Evolutionary conservation across 179 eudicot genomes (phyloP).

Genomic region (Camellia oleifera): DNA sequence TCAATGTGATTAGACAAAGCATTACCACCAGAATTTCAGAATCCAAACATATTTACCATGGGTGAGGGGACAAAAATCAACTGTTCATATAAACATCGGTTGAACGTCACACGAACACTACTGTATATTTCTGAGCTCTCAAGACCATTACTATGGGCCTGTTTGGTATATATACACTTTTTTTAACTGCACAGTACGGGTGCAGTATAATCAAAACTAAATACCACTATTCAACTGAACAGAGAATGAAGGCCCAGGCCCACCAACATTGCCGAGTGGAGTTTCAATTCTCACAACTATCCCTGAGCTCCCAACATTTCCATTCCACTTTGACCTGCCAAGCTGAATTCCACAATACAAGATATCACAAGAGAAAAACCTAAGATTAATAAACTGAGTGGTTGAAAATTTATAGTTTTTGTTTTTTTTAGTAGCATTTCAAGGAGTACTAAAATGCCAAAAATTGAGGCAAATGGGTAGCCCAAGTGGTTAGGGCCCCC

Average conservation of each 20-base stretch:
- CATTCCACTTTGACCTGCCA: constrained; percentile 98
- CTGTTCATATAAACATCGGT: background rate
- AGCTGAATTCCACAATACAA: constrained; percentile 38
- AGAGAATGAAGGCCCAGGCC: constrained; percentile 55
- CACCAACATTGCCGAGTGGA: constrained; percentile 61
- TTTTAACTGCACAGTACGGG: constrained; percentile 16
- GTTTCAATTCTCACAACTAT: constrained; percentile 72
- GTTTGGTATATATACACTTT: constrained; percentile 23
- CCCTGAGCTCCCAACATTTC: constrained; percentile 80
- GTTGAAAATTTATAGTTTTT: background rate
- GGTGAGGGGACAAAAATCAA: background rate
- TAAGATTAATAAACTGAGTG: background rate
- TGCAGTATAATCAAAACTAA: constrained; percentile 51
- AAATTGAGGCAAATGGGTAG: no score
- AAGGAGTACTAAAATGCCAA: no score
- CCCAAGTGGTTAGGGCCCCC: no score
- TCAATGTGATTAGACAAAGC: no score
- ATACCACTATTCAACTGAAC: constrained; percentile 86
- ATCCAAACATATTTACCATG: background rate
- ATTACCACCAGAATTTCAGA: background rate
- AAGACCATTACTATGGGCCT: constrained; percentile 8
- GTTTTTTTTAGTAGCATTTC: no score
- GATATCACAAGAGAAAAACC: background rate
- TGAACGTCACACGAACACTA: constrained; percentile 11
- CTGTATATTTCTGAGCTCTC: background rate